A percentile compares a stretch with the other conserved stretches of the same genome.
Conservation (phyloP, 139 green algal species). For the Pseudopediastrum boryanum region DNA sequence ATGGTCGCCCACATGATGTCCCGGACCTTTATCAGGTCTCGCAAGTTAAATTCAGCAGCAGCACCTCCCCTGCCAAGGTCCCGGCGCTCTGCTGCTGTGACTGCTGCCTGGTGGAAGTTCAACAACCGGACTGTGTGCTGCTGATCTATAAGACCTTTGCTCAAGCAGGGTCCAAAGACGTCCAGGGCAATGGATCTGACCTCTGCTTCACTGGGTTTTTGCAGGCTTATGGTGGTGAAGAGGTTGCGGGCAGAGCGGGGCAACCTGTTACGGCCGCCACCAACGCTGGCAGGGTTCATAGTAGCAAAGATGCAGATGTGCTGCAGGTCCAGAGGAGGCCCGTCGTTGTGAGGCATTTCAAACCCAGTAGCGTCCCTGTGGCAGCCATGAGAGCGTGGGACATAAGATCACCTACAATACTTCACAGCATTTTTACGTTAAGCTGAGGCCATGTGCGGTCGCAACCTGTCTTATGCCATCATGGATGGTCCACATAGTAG, state of each 20-base stretch:
- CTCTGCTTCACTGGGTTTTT: slow-evolving; percentile 26
- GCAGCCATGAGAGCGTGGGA: too few relatives aligned
- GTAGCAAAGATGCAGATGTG: slow-evolving; percentile 85
- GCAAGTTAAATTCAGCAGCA: slow-evolving; percentile 43
- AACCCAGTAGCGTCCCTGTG: slow-evolving; percentile 35
- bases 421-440: too few relatives aligned
- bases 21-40: slow-evolving; percentile 45
- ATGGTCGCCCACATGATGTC: slow-evolving; percentile 44
- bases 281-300: slow-evolving; percentile 90
- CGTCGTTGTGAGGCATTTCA: slow-evolving; percentile 56
- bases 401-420: too few relatives aligned
- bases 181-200: slow-evolving; percentile 37
- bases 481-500: too few relatives aligned
- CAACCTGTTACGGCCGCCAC: slow-evolving; percentile 43
- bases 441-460: too few relatives aligned
- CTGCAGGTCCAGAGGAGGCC: slow-evolving; percentile 68
- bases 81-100: not conserved
- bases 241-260: slow-evolving; percentile 34
- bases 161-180: slow-evolving; percentile 24
- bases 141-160: not conserved
- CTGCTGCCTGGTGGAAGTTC: slow-evolving; percentile 32
- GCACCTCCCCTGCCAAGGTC: slow-evolving; percentile 20
- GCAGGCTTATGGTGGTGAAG: slow-evolving; percentile 36
- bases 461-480: too few relatives aligned
- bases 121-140: slow-evolving; percentile 16